Conservation (phyloP, 805 yeast species). For the Saturnispora diversa region DNA sequence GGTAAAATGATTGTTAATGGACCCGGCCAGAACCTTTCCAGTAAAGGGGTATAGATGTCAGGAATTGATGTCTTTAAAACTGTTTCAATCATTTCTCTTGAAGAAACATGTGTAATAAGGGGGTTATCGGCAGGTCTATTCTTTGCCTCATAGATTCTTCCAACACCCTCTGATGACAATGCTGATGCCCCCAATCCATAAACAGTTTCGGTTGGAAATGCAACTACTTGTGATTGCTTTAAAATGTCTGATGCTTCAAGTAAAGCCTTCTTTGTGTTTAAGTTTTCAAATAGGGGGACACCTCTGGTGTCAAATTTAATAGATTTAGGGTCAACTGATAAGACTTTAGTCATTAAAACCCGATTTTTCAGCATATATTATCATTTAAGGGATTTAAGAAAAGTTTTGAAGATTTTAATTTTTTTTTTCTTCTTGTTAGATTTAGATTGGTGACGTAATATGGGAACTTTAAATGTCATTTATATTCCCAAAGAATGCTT, state of each 20-base stretch:
- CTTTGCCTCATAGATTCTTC: constrained; percentile 75
- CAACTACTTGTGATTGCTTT: constrained; percentile 53
- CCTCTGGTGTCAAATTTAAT: constrained; percentile 39
- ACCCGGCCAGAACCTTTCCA: constrained; percentile 87
- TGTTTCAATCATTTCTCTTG: constrained; percentile 60
- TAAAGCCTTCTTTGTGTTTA: constrained; percentile 42
- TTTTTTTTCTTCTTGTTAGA: no score
- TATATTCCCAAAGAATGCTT: no score
- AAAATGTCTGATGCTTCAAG: constrained; percentile 52
- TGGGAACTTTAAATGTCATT: no score
- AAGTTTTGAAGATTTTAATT: no score
- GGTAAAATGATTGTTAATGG: constrained; percentile 86
- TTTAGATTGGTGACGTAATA: no score
- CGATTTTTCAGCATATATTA: constrained; percentile 1
- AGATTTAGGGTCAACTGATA: constrained; percentile 46
- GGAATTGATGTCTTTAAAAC: constrained; percentile 59
- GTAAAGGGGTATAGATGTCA: constrained; percentile 50
- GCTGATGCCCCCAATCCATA: constrained; percentile 94
- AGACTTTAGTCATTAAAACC: constrained; percentile 31
- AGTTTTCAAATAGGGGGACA: constrained; percentile 18
- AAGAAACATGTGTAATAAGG: constrained; percentile 80
- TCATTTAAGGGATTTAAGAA: no score
- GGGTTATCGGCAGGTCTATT: constrained; percentile 96
- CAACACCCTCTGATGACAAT: constrained; percentile 61
- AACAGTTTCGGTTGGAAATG: constrained; percentile 95